Evolutionary conservation across 805 yeast species (phyloP), one percentile per base, ranked within the genome.

Genomic region (Peterozyma toletana): DNA sequence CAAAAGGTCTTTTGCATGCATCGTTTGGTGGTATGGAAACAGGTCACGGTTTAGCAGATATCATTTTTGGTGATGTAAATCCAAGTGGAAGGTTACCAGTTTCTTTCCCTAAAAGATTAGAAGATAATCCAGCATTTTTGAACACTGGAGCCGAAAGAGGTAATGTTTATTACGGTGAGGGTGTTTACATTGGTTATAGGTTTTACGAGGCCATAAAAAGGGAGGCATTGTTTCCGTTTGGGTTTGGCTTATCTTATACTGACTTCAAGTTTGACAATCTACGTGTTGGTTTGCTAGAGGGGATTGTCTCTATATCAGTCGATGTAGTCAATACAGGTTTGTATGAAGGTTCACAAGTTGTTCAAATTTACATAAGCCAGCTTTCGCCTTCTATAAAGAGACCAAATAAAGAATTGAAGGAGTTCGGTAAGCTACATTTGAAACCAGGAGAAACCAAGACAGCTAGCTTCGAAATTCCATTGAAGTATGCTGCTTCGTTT

Each of bases 361-460:
- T 74, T 11, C 83, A 77, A 56, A 60, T 73, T 13, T 77, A 77
- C 52, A 51, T 77, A 43, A 43, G 53, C 11, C 65, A 57, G 21
- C 9, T 31, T 13, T 51, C 59, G 10, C 68, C 78, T 16, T 40
- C 57, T 11, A 54, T 67, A 30, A 65, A 64, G 42, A 68, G 85
- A 53, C 82, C 85, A 11, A 53, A 65, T n/a, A 80, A 79, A 58
- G 85, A 80, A 53, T 66, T 80, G 56, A 78, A 75, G 57, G 83
- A 73, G 16, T 80, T 75, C 53, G 69, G 59, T 17, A 79, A 80
- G 58, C 71, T 75, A 6, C 53, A 46, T 29, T 53, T 79, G 45
- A 50, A 58, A 39, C 61, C 79, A 3, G 78, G 78, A 5, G 73
- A 70, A 49, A 45, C 64, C 10, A 57, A 59, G 43, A 53, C 56